Evolutionary conservation across 129 eudicot genomes (phyloP), one percentile per base, ranked within the genome.

Genomic region (Artemisia annua): DNA sequence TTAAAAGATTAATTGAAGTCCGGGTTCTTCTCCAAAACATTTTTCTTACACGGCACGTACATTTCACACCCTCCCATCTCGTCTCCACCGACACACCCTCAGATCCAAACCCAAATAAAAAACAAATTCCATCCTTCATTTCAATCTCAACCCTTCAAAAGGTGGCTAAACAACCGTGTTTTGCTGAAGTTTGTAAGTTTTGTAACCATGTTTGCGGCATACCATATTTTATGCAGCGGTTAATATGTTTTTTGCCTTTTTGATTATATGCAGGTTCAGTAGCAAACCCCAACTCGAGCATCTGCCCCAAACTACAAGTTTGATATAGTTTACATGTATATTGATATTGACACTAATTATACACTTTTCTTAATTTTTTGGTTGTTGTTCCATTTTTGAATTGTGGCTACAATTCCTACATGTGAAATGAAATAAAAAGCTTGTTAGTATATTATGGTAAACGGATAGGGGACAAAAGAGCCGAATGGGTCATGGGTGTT

Each of bases 131-230:
- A n/a, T n/a, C n/a, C n/a, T n/a, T n/a, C n/a, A n/a, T n/a, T n/a
- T n/a, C n/a, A n/a, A n/a, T n/a, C n/a, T n/a, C n/a, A n/a, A n/a
- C n/a, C n/a, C n/a, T n/a, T n/a, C n/a, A n/a, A n/a, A n/a, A n/a
- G n/a, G 96, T 78, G 54, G 80, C 93, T 69, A 84, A 84, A 68
- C 96, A 94, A 56, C 88, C 98, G 39, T 94, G 98, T 85, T 85
- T 78, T 13, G 70, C 81, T 1, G 83, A 90, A 59, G 60, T 94
- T 69, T 94, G 98, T 94, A 85, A 86, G 96, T 70, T 78, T 16
- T n/a, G 1, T 50, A 15, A 16, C 15, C 63, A 0, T 14, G 7
- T 22, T 24, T 48, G 39, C 67, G 32, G 14, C 20, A 14, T 50
- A 16, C 58, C 13, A 30, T 2, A 3, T 54, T 1, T 19, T 19